Conservation (phyloP, 1,284 basidiomycete genomes). For the Tylopilus sp. region DNA sequence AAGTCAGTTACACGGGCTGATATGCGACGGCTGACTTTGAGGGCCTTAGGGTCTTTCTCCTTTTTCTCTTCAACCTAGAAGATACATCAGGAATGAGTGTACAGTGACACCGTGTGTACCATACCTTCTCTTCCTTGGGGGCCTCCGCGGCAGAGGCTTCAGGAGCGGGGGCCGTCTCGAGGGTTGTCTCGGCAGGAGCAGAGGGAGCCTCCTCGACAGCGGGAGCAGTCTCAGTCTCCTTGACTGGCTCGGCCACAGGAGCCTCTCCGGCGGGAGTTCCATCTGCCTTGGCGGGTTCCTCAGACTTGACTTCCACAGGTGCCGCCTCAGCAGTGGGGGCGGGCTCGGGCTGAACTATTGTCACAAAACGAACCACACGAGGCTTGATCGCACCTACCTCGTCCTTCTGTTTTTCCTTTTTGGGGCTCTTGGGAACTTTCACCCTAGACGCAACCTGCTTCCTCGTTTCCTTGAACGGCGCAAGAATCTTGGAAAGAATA, state of each 20-base stretch:
- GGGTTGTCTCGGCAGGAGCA: conserved; percentile 29
- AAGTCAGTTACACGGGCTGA: conserved; percentile 72
- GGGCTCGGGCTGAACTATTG: conserved; percentile 12
- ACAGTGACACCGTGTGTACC: not conserved
- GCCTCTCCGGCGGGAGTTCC: conserved; percentile 28
- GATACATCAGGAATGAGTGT: not conserved
- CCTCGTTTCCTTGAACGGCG: conserved; percentile 55
- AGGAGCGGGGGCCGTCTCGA: conserved; percentile 31
- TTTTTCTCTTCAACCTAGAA: conserved; percentile 44
- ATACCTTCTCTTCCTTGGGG: conserved; percentile 61
- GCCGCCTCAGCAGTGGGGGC: conserved; percentile 37
- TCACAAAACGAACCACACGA: conserved; percentile 1
- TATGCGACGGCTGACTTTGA: conserved; percentile 69
- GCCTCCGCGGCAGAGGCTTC: conserved; percentile 39
- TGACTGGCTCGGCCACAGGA: conserved; percentile 45
- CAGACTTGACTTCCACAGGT: conserved; percentile 32
- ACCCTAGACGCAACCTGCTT: conserved; percentile 46
- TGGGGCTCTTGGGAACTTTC: conserved; percentile 46
- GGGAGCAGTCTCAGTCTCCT: conserved; percentile 42
- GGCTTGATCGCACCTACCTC: conserved; percentile 40
- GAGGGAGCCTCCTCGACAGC: conserved; percentile 33
- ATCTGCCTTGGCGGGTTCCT: conserved; percentile 42
- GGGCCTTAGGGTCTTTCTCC: conserved; percentile 33
- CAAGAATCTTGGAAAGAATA: conserved; percentile 64
- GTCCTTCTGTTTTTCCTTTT: conserved; percentile 72